phyloP scores from a whole-genome alignment of 1,139 yeast species.

The Magnusiomyces ingens region DNA sequence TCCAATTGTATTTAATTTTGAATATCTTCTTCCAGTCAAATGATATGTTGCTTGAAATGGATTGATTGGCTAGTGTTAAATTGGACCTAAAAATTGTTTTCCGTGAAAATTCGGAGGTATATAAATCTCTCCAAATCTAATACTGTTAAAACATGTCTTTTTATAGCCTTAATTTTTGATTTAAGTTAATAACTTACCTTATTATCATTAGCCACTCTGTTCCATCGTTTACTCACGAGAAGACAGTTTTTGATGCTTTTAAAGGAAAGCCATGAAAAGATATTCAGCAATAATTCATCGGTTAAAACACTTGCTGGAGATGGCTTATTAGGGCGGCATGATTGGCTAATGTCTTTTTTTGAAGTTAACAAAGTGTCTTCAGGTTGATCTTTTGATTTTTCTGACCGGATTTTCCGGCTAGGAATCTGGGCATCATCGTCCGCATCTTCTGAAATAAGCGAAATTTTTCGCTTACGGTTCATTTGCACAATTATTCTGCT shows the following conservation, averaged over 20 bases:
- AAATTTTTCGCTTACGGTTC: constrained; percentile 12
- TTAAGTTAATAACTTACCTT: neutral
- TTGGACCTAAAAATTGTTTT: neutral
- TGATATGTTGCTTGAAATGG: constrained; percentile 6
- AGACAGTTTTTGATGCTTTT: constrained; percentile 4
- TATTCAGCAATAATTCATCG: constrained; percentile 11
- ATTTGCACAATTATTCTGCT: neutral
- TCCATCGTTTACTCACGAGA: constrained; percentile 13
- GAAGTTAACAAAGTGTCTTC: neutral
- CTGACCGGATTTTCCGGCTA: no score
- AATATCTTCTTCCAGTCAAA: constrained; percentile 14
- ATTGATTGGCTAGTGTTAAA: neutral
- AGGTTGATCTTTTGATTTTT: neutral
- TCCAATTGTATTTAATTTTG: constrained; percentile 14
- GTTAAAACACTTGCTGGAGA: constrained; percentile 6
- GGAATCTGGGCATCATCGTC: constrained; percentile 3
- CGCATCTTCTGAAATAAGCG: constrained; percentile 1
- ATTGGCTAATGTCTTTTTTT: neutral
- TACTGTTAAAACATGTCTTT: neutral
- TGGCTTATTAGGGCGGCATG: neutral
- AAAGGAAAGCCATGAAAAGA: constrained; percentile 11
- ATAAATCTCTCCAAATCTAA: constrained; percentile 14
- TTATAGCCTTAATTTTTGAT: neutral
- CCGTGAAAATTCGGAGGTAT: constrained; percentile 8
- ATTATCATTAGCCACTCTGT: constrained; percentile 14